Evolutionary conservation across 2,329 filamentous ascomycete genomes (phyloP).

Genomic region (Xylaria digitata): DNA sequence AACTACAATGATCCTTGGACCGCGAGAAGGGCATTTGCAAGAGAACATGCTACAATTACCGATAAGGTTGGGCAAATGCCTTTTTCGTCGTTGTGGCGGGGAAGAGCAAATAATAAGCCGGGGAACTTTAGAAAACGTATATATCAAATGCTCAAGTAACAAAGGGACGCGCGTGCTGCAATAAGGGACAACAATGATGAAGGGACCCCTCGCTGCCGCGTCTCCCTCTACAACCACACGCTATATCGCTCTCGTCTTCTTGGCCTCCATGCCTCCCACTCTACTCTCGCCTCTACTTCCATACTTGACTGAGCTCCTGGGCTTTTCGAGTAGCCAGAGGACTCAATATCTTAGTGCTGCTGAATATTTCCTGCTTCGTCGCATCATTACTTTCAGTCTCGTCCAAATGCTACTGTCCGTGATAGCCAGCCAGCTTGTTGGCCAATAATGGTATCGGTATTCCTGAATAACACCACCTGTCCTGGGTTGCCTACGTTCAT

Average conservation of each 20-base stretch:
- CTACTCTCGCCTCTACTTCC: constrained; percentile 17
- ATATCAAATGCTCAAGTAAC: constrained; percentile 20
- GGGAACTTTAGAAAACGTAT: background rate
- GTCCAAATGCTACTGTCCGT: background rate
- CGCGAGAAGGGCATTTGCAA: too few species aligned
- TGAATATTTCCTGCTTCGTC: constrained; percentile 22
- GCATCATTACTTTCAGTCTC: constrained; percentile 16
- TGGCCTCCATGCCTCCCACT: constrained; percentile 2
- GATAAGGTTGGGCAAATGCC: background rate
- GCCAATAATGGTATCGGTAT: constrained; percentile 19
- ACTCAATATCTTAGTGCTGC: background rate
- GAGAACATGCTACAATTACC: background rate
- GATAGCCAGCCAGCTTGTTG: background rate
- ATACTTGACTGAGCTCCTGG: constrained; percentile 18
- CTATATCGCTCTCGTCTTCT: constrained; percentile 4
- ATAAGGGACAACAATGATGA: constrained; percentile 20
- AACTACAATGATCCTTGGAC: background rate
- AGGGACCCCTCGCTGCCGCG: background rate
- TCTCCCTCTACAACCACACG: constrained; percentile 3
- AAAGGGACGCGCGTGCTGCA: constrained; percentile 30
- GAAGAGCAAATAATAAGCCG: background rate
- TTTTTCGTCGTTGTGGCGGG: background rate
- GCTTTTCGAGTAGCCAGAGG: constrained; percentile 7
- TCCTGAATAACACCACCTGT: constrained; percentile 12
- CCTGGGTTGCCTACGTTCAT: constrained; percentile 9